Evolutionary conservation across 129 eudicot genomes (phyloP).

Genomic region (Kitagawia praeruptora): DNA sequence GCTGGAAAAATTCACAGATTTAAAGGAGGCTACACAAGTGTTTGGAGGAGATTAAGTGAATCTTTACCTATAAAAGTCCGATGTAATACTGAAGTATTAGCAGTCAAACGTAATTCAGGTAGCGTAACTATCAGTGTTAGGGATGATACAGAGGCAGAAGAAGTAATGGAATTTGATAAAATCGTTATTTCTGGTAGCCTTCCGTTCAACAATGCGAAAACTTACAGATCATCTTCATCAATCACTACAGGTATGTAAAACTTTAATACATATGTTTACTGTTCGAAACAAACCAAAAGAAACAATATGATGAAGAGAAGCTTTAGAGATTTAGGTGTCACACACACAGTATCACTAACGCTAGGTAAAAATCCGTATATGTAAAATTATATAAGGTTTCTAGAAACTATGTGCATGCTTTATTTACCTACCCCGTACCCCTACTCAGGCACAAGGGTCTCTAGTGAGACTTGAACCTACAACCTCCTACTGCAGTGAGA

Average conservation of each 20-base stretch:
- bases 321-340: neutral
- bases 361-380: too few relatives aligned
- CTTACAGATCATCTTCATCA: constrained; percentile 23
- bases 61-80: constrained; percentile 19
- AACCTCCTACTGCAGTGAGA: neutral
- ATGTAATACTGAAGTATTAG: constrained; percentile 23
- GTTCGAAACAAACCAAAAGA: neutral
- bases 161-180: constrained; percentile 34
- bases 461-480: neutral
- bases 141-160: neutral
- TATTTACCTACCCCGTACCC: too few relatives aligned
- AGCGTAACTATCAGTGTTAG: constrained; percentile 6
- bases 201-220: constrained; percentile 20
- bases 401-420: too few relatives aligned
- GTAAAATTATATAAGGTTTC: too few relatives aligned
- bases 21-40: constrained; percentile 33
- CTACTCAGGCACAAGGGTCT: too few relatives aligned
- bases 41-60: constrained; percentile 35
- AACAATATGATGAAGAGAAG: neutral
- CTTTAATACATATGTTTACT: neutral
- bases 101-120: constrained; percentile 17
- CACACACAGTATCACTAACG: too few relatives aligned
- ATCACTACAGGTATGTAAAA: constrained; percentile 17
- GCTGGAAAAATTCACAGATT: constrained; percentile 39
- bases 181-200: constrained; percentile 35